Conservation (phyloP, 1,284 basidiomycete genomes). For the Pterula multifida region DNA sequence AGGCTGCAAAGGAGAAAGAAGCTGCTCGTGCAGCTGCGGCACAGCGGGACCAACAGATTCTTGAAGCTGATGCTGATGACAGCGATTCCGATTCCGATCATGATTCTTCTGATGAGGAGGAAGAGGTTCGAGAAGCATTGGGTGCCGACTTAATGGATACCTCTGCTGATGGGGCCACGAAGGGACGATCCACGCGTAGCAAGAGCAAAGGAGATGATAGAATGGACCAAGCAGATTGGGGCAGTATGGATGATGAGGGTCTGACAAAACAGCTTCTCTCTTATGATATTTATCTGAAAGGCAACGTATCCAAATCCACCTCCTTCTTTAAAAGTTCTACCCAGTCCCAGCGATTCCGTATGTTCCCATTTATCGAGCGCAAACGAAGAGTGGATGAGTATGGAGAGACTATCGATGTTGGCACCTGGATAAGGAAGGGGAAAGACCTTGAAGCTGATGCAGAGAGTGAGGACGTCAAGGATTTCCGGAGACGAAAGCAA, state of each 20-base stretch:
- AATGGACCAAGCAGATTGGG: constrained; percentile 53
- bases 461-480: constrained; percentile 71
- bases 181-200: constrained; percentile 12
- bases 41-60: constrained; percentile 75
- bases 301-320: constrained; percentile 73
- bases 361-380: constrained; percentile 96
- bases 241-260: constrained; percentile 57
- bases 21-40: constrained; percentile 80
- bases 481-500: constrained; percentile 53
- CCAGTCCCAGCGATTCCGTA: constrained; percentile 75
- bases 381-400: constrained; percentile 89
- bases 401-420: constrained; percentile 91
- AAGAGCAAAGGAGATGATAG: constrained; percentile 34
- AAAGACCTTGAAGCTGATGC: constrained; percentile 82
- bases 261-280: constrained; percentile 66
- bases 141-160: constrained; percentile 37
- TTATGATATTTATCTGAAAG: constrained; percentile 95
- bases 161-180: constrained; percentile 15
- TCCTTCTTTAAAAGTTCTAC: constrained; percentile 74
- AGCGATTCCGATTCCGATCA: constrained; percentile 53
- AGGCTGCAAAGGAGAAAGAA: constrained; percentile 73
- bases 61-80: constrained; percentile 79
- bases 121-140: constrained; percentile 55
- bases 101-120: constrained; percentile 36
- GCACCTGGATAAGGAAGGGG: constrained; percentile 85